Conservation (phyloP, 192 early-diverging fungal genomes). For the Backusella australiensis region DNA sequence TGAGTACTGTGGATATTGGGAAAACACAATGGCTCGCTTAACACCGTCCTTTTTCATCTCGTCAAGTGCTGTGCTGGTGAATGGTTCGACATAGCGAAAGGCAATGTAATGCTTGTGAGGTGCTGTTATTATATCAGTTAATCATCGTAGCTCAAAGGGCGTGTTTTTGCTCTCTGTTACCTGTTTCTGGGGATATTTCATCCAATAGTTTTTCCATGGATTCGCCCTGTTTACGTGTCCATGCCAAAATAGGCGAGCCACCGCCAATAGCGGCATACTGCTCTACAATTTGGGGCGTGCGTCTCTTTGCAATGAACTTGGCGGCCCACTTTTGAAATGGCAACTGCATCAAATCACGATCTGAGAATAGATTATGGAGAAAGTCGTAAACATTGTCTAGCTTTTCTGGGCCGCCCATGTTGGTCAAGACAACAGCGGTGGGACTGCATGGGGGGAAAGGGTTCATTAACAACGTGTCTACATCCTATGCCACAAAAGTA, state of each 20-base stretch:
- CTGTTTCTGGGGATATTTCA: conserved; percentile 69
- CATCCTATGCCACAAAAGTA: background rate
- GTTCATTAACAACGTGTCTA: too few relatives aligned
- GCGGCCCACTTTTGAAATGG: conserved; percentile 76
- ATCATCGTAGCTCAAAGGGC: too few relatives aligned
- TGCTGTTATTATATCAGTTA: conserved; percentile 8
- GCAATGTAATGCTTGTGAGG: conserved; percentile 92
- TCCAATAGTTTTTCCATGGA: conserved; percentile 77
- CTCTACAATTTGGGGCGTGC: conserved; percentile 81
- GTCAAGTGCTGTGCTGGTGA: conserved; percentile 69
- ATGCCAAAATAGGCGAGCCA: conserved; percentile 88
- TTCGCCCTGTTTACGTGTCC: conserved; percentile 86
- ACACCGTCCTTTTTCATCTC: conserved; percentile 83
- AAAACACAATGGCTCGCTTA: conserved; percentile 83
- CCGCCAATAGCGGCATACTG: conserved; percentile 94
- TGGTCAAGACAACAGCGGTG: conserved; percentile 88
- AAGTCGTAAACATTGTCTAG: conserved; percentile 79
- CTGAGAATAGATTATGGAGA: conserved; percentile 80
- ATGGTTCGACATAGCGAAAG: conserved; percentile 87
- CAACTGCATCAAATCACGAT: conserved; percentile 90
- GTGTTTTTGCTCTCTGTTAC: conserved; percentile 30
- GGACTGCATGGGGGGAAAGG: conserved; percentile 27
- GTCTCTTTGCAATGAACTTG: conserved; percentile 74
- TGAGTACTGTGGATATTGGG: conserved; percentile 97
- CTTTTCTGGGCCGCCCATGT: conserved; percentile 88